Percentiles rank a stretch among this genome's conserved stretches.
Evolutionary conservation across 495 filamentous ascomycete genomes (phyloP).

Genomic region (Pseudomonodictys pantanalensis): DNA sequence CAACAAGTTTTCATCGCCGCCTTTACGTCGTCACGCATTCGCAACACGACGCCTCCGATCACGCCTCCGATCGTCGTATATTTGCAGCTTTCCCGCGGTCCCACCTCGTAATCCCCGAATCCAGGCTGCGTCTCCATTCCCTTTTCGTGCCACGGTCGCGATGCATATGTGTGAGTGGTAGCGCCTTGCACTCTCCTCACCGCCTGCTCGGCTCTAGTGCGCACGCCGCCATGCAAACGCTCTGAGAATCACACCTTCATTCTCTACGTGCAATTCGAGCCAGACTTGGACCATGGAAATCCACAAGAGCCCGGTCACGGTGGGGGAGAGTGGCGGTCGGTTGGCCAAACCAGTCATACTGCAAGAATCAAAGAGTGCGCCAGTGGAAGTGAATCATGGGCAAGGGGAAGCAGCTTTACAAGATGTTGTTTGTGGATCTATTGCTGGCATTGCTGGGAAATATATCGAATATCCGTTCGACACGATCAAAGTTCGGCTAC

Average conservation of each 20-base stretch:
- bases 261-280: background rate
- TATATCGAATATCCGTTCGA: slow-evolving; percentile 98
- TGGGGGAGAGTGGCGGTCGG: slow-evolving; percentile 17
- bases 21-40: background rate
- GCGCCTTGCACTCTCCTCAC: slow-evolving; percentile 1
- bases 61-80: background rate
- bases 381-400: background rate
- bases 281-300: slow-evolving; percentile 6
- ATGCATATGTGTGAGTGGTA: background rate
- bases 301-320: slow-evolving; percentile 3
- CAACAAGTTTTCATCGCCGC: too few relatives aligned
- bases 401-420: slow-evolving; percentile 38
- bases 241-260: slow-evolving; percentile 1
- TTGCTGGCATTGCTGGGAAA: slow-evolving; percentile 88
- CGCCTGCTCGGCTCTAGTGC: background rate
- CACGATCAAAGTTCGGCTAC: slow-evolving; percentile 86
- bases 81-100: background rate
- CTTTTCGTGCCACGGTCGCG: too few relatives aligned
- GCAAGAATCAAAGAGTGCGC: background rate
- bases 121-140: too few relatives aligned
- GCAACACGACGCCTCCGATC: background rate
- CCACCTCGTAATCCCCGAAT: background rate
- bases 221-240: background rate
- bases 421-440: slow-evolving; percentile 43
- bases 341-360: background rate